Evolutionary conservation across 129 eudicot genomes (phyloP).

Genomic region (Solidago caesia): DNA sequence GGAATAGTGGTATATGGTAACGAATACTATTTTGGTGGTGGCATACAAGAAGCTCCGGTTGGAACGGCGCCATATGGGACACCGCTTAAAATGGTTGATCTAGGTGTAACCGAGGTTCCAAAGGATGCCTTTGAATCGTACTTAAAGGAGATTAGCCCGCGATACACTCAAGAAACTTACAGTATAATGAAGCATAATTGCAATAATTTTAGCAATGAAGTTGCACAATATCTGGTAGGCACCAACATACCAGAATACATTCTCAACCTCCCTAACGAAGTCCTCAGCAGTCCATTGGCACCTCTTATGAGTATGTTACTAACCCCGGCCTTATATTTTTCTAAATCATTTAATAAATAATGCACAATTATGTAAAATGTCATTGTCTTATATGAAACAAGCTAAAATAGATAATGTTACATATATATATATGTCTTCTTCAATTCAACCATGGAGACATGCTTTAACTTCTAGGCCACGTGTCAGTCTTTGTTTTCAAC

Average conservation of each 20-base stretch:
- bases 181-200: slow-evolving; percentile 74
- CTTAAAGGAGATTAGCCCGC: slow-evolving; percentile 72
- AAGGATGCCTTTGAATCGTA: slow-evolving; percentile 63
- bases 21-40: slow-evolving; percentile 88
- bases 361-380: not conserved
- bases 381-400: not conserved
- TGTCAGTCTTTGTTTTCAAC: slow-evolving; percentile 3
- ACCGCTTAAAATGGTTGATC: slow-evolving; percentile 60
- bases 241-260: slow-evolving; percentile 70
- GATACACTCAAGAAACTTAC: slow-evolving; percentile 77
- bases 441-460: not conserved
- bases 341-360: not conserved
- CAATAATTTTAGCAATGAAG: slow-evolving; percentile 88
- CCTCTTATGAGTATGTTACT: slow-evolving; percentile 62
- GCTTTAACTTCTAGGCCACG: not conserved
- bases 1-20: slow-evolving; percentile 76
- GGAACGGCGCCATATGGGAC: slow-evolving; percentile 80
- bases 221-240: slow-evolving; percentile 79
- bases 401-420: not conserved
- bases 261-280: slow-evolving; percentile 81
- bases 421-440: not conserved
- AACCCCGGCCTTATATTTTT: not conserved
- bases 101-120: slow-evolving; percentile 72
- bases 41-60: slow-evolving; percentile 57
- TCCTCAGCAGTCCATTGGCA: slow-evolving; percentile 70